Evolutionary conservation across 495 filamentous ascomycete species (phyloP).

Genomic region (Paragyromitra xinjiangensis): DNA sequence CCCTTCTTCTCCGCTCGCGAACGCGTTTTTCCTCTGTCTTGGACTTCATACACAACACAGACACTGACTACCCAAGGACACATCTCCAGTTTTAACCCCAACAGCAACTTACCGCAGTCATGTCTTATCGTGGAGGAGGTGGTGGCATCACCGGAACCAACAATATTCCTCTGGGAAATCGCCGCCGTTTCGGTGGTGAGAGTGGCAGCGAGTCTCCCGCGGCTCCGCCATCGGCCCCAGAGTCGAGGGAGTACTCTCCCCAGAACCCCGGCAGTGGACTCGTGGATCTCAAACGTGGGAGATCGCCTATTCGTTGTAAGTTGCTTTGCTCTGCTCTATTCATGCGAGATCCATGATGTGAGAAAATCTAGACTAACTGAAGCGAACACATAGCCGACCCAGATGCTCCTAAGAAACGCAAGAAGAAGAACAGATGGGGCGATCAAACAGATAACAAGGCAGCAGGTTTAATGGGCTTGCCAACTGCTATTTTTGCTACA

Average conservation of each 20-base stretch:
- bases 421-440: conserved; percentile 99
- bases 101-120: conserved; percentile 30
- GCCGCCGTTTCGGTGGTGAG: conserved; percentile 82
- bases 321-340: background rate
- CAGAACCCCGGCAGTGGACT: conserved; percentile 35
- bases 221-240: conserved; percentile 42
- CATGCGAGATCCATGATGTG: background rate
- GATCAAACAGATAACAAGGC: conserved; percentile 98
- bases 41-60: conserved; percentile 35
- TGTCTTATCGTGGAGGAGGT: conserved; percentile 57
- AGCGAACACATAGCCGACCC: conserved; percentile 44
- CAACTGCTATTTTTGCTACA: conserved; percentile 57
- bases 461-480: conserved; percentile 84
- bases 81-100: conserved; percentile 27
- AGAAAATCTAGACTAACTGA: background rate
- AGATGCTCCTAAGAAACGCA: conserved; percentile 66
- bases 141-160: conserved; percentile 95
- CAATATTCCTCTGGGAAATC: conserved; percentile 90
- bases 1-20: conserved; percentile 41
- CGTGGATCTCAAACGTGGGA: conserved; percentile 54
- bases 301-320: conserved; percentile 56
- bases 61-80: conserved; percentile 24
- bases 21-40: conserved; percentile 35
- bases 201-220: conserved; percentile 59
- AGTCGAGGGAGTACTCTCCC: conserved; percentile 42